Base-by-base conservation (phyloP, 2,329 filamentous ascomycete species). In the Diaporthe sp. region DNA sequence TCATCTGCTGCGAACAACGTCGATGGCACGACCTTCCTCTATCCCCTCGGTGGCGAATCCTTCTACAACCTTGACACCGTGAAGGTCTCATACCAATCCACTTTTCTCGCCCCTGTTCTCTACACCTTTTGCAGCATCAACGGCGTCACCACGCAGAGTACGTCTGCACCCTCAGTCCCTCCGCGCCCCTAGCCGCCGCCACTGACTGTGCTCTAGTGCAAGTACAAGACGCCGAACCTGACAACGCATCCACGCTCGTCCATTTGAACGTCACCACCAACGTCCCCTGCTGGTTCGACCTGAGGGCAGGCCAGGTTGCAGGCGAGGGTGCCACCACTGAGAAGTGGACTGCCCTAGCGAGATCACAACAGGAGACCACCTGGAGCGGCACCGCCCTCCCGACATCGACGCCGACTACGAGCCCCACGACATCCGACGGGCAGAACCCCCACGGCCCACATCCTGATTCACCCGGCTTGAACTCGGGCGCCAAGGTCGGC, bases 401-500 rank as follows among this genome's bases (percentile, higher is more conserved):
- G 6, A 73, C 70, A 44, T 44, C 70, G 34, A 65, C 70, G 37
- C 58, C 70, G 39, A 42, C 68, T 12, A n/a, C 68, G 53, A 71
- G 6, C 7, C 55, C 67, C 19, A 12, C 55, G 34, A 53, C 49
- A 44, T 46, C 70, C 46, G 70, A 3, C 34, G 34, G 10, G n/a
- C 34, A 10, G 34, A 31, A n/a, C 37, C 15, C n/a, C n/a, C 44
- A 62, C 31, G 39, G n/a, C 19, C 39, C 58, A 55, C 70, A 34
- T n/a, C 42, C 42, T 6, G 53, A 59, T 5, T 6, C 68, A 44
- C 2, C 39, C 42, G 73, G 65, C 51, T 44, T 75, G 25, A 62
- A 37, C 28, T 13, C 73, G 25, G 75, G 73, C 39, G 75, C 69
- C 46, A 76, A 76, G 55, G 49, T 75, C 22, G 75, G 75, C 12